Evolutionary conservation across 495 filamentous ascomycete genomes (phyloP).

Genomic region (Pyrenula aspistea): DNA sequence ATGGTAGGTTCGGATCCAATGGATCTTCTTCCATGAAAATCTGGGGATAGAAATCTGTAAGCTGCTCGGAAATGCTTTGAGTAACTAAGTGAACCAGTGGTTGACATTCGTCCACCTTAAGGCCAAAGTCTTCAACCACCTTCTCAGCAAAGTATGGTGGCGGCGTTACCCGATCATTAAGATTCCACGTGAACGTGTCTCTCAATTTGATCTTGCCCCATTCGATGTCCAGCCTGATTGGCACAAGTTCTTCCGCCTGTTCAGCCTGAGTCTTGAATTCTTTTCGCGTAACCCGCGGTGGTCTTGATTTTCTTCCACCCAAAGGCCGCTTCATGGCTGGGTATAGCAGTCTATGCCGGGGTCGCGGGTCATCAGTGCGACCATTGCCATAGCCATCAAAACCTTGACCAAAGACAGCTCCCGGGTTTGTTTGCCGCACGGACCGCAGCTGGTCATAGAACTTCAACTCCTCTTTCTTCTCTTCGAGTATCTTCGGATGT

Average conservation of each 20-base stretch:
- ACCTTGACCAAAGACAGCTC: slow-evolving; percentile 60
- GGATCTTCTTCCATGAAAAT: slow-evolving; percentile 81
- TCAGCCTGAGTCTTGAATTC: slow-evolving; percentile 77
- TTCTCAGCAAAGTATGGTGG: slow-evolving; percentile 75
- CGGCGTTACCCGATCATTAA: slow-evolving; percentile 74
- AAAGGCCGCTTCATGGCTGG: slow-evolving; percentile 58
- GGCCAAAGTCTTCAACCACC: slow-evolving; percentile 80
- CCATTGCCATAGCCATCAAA: slow-evolving; percentile 87
- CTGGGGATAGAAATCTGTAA: slow-evolving; percentile 86
- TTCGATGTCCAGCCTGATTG: slow-evolving; percentile 84
- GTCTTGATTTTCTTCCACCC: slow-evolving; percentile 59
- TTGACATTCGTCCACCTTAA: slow-evolving; percentile 50
- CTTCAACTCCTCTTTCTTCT: slow-evolving; percentile 42
- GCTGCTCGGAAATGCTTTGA: slow-evolving; percentile 75
- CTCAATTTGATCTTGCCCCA: slow-evolving; percentile 91
- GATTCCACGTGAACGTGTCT: slow-evolving; percentile 98
- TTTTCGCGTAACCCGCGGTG: slow-evolving; percentile 59
- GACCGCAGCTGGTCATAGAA: slow-evolving; percentile 36
- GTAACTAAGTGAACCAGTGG: slow-evolving; percentile 66
- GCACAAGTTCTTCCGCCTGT: slow-evolving; percentile 80
- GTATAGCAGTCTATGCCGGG: slow-evolving; percentile 51
- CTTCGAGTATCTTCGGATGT: slow-evolving; percentile 31
- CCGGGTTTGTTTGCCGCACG: slow-evolving; percentile 42
- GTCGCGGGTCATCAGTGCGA: slow-evolving; percentile 51
- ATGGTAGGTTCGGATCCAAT: slow-evolving; percentile 80